Evolutionary conservation across 2,329 filamentous ascomycete species (phyloP), one percentile per base, ranked within the genome.

Genomic region (Chrysoporthe cubensis): DNA sequence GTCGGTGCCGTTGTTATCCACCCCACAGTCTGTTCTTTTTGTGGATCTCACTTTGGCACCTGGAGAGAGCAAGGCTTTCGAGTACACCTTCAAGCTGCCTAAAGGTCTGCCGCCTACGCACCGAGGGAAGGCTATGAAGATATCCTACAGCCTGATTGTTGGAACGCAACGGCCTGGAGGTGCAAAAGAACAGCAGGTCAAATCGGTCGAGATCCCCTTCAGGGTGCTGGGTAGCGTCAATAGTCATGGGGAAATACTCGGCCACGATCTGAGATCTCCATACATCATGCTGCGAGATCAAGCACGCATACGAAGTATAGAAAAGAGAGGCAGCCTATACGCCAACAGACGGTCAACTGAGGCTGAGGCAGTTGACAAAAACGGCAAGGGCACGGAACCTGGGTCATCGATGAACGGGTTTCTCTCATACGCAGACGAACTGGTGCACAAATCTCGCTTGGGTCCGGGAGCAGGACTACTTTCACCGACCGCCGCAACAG

Each of bases 221-320:
- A 89, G 96, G 54, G 92, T 99, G 3, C 88, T 98, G 63, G 95
- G 95, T 52, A 96, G 95, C 73, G 95, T 99, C 48, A 96, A 97
- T 80, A 88, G 88, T 69, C 87, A 93, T 73, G 95, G 95, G 71
- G 93, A 97, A 74, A 91, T 97, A 44, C 85, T 97, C 16, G 93
- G 94, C 1, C 95, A 99, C 78, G 95, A 99, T 78, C 83, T 99
- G 16, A 97, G 97, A 91, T 91, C 89, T 50, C 96, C 96, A 0
- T 97, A 98, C 75, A 92, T 98, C 42, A 84, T 98, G 64, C 84
- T 98, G 57, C 90, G 90, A 66, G 95, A 98, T 74, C 88, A 92
- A 77, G 95, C 96, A 2, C 85, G 86, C 65, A 87, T 91, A 42
- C 85, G 85, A 71, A 83, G 81, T 56, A 73, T 87, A 57, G 83